Percentiles rank a stretch among this genome's conserved stretches.
These are phyloP conservation scores for Tilletia horrida DNA, from an alignment of 1,284 basidiomycete species.

Conservation along the genomic window DNA sequence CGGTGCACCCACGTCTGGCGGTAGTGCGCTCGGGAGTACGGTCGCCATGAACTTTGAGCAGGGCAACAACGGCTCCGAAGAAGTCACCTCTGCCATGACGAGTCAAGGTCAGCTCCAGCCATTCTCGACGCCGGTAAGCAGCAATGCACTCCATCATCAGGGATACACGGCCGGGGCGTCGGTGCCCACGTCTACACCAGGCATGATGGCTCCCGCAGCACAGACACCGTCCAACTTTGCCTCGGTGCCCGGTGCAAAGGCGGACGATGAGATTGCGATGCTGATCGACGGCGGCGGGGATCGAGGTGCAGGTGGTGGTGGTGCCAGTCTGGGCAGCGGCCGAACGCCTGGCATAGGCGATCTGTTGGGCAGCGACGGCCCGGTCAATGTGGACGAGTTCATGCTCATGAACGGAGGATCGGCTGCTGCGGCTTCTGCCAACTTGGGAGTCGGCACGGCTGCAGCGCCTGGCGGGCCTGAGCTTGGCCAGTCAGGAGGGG, in stretches of 20 bases:
- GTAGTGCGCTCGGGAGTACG: background rate
- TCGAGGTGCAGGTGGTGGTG: too few species aligned
- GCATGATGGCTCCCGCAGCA: background rate
- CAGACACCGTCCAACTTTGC: constrained; percentile 1
- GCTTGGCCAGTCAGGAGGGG: background rate
- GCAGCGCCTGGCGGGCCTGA: background rate
- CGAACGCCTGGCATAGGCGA: background rate
- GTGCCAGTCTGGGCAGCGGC: too few species aligned
- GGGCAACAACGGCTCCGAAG: background rate
- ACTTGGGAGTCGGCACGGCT: background rate
- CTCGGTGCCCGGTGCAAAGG: background rate
- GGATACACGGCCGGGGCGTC: too few species aligned
- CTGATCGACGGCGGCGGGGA: background rate
- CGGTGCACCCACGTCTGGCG: background rate
- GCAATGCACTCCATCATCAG: too few species aligned
- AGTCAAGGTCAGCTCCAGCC: background rate
- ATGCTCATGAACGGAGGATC: background rate
- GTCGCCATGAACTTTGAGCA: constrained; percentile 6
- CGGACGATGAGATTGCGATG: background rate
- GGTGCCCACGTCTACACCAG: too few species aligned
- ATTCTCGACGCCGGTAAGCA: too few species aligned
- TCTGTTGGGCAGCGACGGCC: background rate
- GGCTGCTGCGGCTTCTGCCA: background rate
- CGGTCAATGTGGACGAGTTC: constrained; percentile 1
- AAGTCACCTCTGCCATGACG: background rate